phyloP scores from a whole-genome alignment of 1,284 basidiomycete species.

The Pseudomicrostroma phylloplanum region DNA sequence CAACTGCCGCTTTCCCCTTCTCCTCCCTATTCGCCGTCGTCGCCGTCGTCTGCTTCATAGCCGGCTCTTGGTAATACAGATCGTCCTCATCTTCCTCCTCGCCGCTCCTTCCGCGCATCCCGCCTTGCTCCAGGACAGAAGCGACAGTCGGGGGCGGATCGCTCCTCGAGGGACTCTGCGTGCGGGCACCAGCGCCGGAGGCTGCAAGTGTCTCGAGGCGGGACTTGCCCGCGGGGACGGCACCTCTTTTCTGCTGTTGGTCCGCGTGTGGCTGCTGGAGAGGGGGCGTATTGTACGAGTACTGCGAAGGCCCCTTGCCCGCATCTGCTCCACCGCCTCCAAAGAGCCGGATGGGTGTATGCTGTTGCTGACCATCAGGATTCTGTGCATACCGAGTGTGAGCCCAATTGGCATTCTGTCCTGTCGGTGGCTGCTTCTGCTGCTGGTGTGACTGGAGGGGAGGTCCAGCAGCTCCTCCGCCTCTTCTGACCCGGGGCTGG shows the following conservation, averaged over 20 bases:
- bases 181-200: no score
- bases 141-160: not conserved
- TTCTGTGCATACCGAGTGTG: no score
- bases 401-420: not conserved
- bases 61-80: not conserved
- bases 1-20: not conserved
- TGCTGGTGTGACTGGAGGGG: not conserved
- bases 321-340: not conserved
- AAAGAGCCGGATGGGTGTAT: conserved; percentile 5
- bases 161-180: not conserved
- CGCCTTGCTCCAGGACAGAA: not conserved
- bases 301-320: not conserved
- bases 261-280: no score
- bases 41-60: not conserved
- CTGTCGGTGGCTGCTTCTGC: not conserved
- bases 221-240: no score
- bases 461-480: not conserved
- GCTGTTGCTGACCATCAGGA: not conserved
- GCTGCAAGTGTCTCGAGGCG: no score
- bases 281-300: no score
- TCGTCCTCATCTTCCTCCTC: not conserved
- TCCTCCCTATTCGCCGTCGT: no score
- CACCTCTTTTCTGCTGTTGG: no score
- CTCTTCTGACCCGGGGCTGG: not conserved
- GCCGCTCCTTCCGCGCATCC: not conserved